Evolutionary conservation across 208 protist genomes (phyloP).

Genomic region (Porcisia deanei): DNA sequence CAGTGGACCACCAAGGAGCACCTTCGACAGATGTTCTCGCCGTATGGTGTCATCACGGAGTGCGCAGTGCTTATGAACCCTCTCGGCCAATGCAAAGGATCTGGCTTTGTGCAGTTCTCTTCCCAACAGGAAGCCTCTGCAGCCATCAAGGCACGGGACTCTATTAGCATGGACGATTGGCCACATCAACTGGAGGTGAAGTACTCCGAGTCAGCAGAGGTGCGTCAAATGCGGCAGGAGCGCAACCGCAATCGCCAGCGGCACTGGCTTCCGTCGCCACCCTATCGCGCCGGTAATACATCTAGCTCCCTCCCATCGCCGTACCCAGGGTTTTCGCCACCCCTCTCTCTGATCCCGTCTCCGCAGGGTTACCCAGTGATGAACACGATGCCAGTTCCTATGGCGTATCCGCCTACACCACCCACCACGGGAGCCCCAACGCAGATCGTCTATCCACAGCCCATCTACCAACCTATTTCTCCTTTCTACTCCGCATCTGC

Average conservation of each 20-base stretch:
- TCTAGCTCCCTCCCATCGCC: conserved; percentile 30
- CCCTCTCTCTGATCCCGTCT: conserved; percentile 55
- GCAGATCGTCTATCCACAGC: conserved; percentile 52
- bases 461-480: conserved; percentile 26
- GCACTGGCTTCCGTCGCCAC: conserved; percentile 69
- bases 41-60: conserved; percentile 68
- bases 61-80: conserved; percentile 84
- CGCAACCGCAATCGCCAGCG: conserved; percentile 84
- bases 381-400: conserved; percentile 42
- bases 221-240: conserved; percentile 86
- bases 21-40: conserved; percentile 62
- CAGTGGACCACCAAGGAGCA: conserved; percentile 90
- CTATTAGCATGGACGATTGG: conserved; percentile 77
- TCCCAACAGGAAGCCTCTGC: conserved; percentile 65
- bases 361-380: conserved; percentile 56
- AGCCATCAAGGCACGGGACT: conserved; percentile 53
- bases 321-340: conserved; percentile 31
- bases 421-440: conserved; percentile 28
- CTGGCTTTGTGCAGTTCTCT: conserved; percentile 88
- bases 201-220: conserved; percentile 82
- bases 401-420: conserved; percentile 53
- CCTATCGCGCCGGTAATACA: conserved; percentile 50
- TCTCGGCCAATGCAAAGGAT: conserved; percentile 91
- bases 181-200: conserved; percentile 77
- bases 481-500: conserved; percentile 30